phyloP scores from a whole-genome alignment of 2,329 filamentous ascomycete species.

The Pseudogymnoascus sp. region DNA sequence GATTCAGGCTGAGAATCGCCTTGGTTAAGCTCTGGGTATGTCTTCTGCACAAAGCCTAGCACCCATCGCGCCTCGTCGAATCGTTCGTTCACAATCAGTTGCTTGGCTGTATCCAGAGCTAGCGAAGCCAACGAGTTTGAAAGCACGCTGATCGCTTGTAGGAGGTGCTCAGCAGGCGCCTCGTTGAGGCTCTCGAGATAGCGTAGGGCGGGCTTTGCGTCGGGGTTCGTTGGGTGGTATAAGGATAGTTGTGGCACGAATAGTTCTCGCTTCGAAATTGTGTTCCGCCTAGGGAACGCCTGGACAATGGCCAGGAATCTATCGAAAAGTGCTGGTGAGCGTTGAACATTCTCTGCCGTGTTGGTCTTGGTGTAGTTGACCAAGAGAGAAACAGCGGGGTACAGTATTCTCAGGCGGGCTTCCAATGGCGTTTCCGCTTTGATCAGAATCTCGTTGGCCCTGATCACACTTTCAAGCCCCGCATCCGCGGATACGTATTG shows the following conservation, averaged over 20 bases:
- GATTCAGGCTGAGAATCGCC: constrained; percentile 15
- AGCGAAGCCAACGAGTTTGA: constrained; percentile 10
- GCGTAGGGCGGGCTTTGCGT: constrained; percentile 17
- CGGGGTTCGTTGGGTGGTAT: constrained; percentile 22
- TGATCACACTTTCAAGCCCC: constrained; percentile 17
- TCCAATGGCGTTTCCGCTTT: constrained; percentile 13
- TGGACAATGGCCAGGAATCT: constrained; percentile 18
- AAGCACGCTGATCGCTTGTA: not conserved
- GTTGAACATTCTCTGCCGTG: not conserved
- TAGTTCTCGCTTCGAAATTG: not conserved
- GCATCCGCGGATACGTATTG: constrained; percentile 9
- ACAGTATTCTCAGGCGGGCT: not conserved
- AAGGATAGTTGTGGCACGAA: constrained; percentile 18
- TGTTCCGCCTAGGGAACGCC: constrained; percentile 1
- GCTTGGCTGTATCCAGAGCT: constrained; percentile 21
- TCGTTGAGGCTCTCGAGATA: constrained; percentile 3
- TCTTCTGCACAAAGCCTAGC: constrained; percentile 21
- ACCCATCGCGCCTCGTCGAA: constrained; percentile 21
- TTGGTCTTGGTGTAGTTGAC: not conserved
- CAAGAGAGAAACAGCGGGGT: not conserved
- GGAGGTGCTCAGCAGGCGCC: constrained; percentile 11
- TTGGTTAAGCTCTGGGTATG: constrained; percentile 20
- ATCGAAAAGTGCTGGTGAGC: constrained; percentile 17
- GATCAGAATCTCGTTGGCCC: constrained; percentile 17
- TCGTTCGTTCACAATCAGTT: constrained; percentile 19